These are phyloP conservation scores for Magnusiomyces clavatus DNA, from an alignment of 1,139 yeast genomes.

Conservation along the genomic window DNA sequence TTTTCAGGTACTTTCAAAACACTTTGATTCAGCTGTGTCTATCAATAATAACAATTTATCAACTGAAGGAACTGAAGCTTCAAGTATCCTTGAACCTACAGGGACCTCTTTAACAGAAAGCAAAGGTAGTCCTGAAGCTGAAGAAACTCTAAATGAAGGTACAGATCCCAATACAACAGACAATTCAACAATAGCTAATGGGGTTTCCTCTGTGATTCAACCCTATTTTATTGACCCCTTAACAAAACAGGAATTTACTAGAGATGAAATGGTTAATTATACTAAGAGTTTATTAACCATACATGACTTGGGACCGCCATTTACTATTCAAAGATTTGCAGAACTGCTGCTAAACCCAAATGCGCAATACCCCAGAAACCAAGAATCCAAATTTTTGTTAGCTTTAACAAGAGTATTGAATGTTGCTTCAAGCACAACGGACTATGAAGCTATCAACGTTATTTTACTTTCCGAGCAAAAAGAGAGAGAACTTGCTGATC, in stretches of 20 bases:
- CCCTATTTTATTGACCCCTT: conserved; percentile 20
- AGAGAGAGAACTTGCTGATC: conserved; percentile 3
- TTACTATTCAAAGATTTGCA: conserved; percentile 48
- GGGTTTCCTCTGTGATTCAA: background rate
- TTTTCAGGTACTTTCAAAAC: background rate
- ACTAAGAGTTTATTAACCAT: conserved; percentile 24
- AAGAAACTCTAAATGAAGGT: background rate
- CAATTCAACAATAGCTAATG: background rate
- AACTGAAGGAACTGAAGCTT: too few species aligned
- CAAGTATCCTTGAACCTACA: background rate
- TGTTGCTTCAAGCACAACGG: conserved; percentile 30
- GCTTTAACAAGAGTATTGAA: conserved; percentile 33
- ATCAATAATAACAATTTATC: too few species aligned
- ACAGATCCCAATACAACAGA: background rate
- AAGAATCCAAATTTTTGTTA: conserved; percentile 33
- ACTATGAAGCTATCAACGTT: conserved; percentile 22
- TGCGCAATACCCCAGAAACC: conserved; percentile 32
- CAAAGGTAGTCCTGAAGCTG: background rate
- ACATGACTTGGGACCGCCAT: conserved; percentile 45
- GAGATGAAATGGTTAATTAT: conserved; percentile 20
- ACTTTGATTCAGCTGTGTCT: background rate
- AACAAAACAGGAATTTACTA: conserved; percentile 20
- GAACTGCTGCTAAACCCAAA: conserved; percentile 44
- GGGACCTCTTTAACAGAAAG: background rate
- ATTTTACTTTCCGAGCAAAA: conserved; percentile 8